phyloP scores from a whole-genome alignment of 2,329 filamentous ascomycete species.

The Neobulgaria alba region DNA sequence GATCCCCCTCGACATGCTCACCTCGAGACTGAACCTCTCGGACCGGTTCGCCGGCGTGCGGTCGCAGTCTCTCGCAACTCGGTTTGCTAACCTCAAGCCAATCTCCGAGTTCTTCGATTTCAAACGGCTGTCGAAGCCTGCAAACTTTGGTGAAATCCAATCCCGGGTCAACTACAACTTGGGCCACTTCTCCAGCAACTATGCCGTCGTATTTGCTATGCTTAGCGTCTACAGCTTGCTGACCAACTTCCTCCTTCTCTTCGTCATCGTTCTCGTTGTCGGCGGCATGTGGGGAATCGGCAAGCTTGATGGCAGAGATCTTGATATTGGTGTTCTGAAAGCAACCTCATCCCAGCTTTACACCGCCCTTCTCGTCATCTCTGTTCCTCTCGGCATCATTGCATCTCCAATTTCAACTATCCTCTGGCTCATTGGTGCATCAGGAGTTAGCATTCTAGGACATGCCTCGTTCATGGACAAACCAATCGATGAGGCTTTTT shows the following conservation, averaged over 20 bases:
- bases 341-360: conserved; percentile 91
- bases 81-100: conserved; percentile 88
- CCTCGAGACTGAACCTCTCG: conserved; percentile 77
- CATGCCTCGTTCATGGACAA: conserved; percentile 96
- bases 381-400: conserved; percentile 76
- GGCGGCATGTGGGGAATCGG: conserved; percentile 86
- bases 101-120: conserved; percentile 91
- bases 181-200: conserved; percentile 96
- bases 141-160: conserved; percentile 83
- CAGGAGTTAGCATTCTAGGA: conserved; percentile 85
- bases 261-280: conserved; percentile 83
- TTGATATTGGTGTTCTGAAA: conserved; percentile 74
- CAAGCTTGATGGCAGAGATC: conserved; percentile 79
- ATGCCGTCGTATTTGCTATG: conserved; percentile 88
- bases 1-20: conserved; percentile 86
- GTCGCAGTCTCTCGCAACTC: conserved; percentile 65
- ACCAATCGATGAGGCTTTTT: conserved; percentile 99
- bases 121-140: conserved; percentile 90
- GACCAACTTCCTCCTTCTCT: conserved; percentile 77
- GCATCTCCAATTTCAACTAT: conserved; percentile 77
- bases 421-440: conserved; percentile 94
- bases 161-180: conserved; percentile 95
- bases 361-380: conserved; percentile 74
- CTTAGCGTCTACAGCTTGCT: conserved; percentile 92
- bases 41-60: conserved; percentile 81